Base-by-base conservation (phyloP, 139 green algal species). In the Nannochloris sp. region DNA sequence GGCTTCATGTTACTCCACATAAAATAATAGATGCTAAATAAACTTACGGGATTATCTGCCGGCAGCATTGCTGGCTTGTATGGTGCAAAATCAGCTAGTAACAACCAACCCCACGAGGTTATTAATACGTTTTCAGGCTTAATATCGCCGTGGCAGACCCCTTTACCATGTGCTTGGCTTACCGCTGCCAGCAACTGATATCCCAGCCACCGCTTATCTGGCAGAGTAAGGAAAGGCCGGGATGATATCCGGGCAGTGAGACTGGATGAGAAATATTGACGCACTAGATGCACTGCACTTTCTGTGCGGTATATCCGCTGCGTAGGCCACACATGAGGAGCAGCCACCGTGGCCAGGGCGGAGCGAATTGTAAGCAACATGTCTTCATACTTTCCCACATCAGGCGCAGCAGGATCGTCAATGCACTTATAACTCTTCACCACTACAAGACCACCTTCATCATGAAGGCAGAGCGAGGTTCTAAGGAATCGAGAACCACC, bases 111-210 rank as follows among this genome's bases (percentile, higher is more conserved):
- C 90, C 90, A 97, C 35, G 85, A 95, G 10, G 88, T 97, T 27
- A 99, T 72, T 70, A 96, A 70, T 53, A 90, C 84, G 59, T 98
- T 97, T 63, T 96, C 89, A 25, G 65, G 74, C 82, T 97, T 97
- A 56, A 99, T 87, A 74, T 99, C 93, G 12, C 93, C 93, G 60
- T 99, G 93, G 47, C 82, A 89, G 12, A 97, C 78, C 4, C 84
- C 81, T 4, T 39, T 51, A 24, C 66, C 75, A 57, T 99, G 93
- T 25, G 59, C 64, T 54, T 94, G 83, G 4, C 75, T 76, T 60
- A 95, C 25, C 1, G 70, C 88, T 34, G 88, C 66, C 66, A 96
- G 71, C 76, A 97, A 78, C 82, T 98, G 93, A 72, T 90, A 97
- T 0, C 81, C 76, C 10, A 98, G 76, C 92, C 92, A 98, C 24